Percentiles rank a stretch among this genome's conserved stretches.
Conservation (phyloP, 208 protist species). For the Trichomonas gallinae region DNA sequence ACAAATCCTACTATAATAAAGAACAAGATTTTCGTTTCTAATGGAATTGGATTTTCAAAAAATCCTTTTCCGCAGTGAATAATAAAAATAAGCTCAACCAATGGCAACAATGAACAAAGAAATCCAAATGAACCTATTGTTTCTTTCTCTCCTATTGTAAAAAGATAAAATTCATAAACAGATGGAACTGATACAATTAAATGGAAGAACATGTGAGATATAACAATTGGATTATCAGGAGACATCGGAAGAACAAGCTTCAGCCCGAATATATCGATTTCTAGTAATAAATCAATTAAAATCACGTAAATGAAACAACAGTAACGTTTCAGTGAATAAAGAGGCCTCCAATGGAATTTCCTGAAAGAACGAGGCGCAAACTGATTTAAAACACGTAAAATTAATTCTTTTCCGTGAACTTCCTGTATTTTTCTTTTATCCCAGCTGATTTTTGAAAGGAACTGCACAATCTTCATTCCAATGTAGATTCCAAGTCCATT, state of each 20-base stretch:
- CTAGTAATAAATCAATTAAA: background rate
- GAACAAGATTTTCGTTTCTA: background rate
- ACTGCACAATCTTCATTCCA: slow-evolving; percentile 27
- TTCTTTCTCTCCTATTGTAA: background rate
- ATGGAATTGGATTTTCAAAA: background rate
- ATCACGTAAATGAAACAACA: background rate
- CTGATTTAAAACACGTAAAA: background rate
- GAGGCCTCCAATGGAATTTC: background rate
- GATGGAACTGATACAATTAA: background rate
- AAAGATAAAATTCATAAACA: background rate
- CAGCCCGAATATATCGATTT: background rate
- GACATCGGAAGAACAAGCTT: background rate
- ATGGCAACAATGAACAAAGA: background rate
- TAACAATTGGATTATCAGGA: background rate
- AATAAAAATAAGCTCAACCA: background rate
- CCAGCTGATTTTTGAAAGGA: slow-evolving; percentile 17
- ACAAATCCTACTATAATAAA: background rate
- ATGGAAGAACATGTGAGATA: background rate
- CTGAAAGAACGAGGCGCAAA: background rate
- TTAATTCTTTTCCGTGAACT: background rate
- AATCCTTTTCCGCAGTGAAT: background rate
- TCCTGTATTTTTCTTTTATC: background rate
- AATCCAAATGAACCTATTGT: background rate
- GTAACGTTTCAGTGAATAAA: background rate
- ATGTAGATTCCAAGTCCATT: slow-evolving; percentile 37